phyloP scores from a whole-genome alignment of 345 rosid species.

The Eutrema heterophyllum region DNA sequence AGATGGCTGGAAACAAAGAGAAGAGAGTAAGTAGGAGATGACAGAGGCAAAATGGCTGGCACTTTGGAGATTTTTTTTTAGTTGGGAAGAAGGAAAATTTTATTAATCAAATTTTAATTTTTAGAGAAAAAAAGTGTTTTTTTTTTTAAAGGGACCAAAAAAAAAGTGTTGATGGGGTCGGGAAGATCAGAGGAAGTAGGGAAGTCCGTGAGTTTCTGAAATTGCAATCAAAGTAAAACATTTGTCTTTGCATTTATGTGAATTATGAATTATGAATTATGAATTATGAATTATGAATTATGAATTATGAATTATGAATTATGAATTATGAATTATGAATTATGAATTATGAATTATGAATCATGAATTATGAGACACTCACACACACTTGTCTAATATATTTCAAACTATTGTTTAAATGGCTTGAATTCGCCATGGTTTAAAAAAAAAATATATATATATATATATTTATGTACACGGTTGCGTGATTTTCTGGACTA shows the following conservation, averaged over 20 bases:
- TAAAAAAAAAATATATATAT: too few species aligned
- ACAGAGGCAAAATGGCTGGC: constrained; percentile 36
- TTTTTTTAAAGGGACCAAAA: too few species aligned
- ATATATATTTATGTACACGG: constrained; percentile 9
- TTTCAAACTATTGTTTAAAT: constrained; percentile 1
- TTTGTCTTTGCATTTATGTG: constrained; percentile 31
- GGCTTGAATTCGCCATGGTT: not conserved
- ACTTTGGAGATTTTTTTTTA: not conserved
- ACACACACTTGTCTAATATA: not conserved
- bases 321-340: too few species aligned
- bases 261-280: too few species aligned
- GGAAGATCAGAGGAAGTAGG: constrained; percentile 25
- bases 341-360: too few species aligned
- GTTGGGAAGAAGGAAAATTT: not conserved
- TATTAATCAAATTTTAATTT: not conserved
- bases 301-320: too few species aligned
- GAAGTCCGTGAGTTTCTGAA: constrained; percentile 61
- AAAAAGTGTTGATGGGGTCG: constrained; percentile 9
- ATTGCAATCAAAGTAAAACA: constrained; percentile 25
- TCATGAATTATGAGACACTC: constrained; percentile 11
- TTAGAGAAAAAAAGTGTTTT: not conserved
- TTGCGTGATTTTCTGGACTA: constrained; percentile 5
- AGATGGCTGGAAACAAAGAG: constrained; percentile 29
- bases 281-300: too few species aligned
- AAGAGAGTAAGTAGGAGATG: constrained; percentile 23